Evolutionary conservation across 2,329 filamentous ascomycete genomes (phyloP), one percentile per base, ranked within the genome.

Genomic region (Fusarium brevicatenulatum): DNA sequence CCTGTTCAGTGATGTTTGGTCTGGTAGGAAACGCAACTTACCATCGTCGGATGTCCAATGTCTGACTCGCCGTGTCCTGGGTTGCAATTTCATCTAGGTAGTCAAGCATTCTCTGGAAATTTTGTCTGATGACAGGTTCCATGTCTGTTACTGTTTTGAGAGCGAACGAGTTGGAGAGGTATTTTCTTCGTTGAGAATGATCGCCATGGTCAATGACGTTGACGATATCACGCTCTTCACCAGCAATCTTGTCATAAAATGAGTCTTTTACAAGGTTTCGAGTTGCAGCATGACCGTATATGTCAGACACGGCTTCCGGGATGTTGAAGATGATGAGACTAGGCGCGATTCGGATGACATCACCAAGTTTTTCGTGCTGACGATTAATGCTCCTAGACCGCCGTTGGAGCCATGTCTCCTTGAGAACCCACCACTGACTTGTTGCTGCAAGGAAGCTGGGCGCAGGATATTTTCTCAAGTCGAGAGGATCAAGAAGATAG

Each of bases 31-130:
- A 15, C 2, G 30, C 3, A 18, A 16, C 46, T n/a, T 32, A 50
- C 30, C 30, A 34, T 23, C 15, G 21, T 21, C 23, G 42, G 37
- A 43, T 43, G 10, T 57, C 42, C 5, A 50, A 23, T 7, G 6
- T 21, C 21, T 34, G 30, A 13, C 7, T 21, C 9, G 18, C 4
- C 1, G 13, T 13, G 3, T 11, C 10, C 9, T 9, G 9, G 5
- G 13, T 43, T 37, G 30, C 5, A 21, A 37, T 10, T 15, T 12
- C n/a, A n/a, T 58, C 32, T 9, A 58, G 5, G 19, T 23, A 25
- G 10, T 7, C 21, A 28, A 50, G 25, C 8, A 58, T 32, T 9
- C 8, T 23, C 21, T 50, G 32, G 12, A 58, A 23, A 9, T 47
- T 50, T 6, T 50, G 19, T 10, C 32, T 39, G 12, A 39, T 50